Percentiles rank a stretch among this genome's conserved stretches.
Evolutionary conservation across 2,329 filamentous ascomycete genomes (phyloP).

Genomic region (Sarocladium oryzae): DNA sequence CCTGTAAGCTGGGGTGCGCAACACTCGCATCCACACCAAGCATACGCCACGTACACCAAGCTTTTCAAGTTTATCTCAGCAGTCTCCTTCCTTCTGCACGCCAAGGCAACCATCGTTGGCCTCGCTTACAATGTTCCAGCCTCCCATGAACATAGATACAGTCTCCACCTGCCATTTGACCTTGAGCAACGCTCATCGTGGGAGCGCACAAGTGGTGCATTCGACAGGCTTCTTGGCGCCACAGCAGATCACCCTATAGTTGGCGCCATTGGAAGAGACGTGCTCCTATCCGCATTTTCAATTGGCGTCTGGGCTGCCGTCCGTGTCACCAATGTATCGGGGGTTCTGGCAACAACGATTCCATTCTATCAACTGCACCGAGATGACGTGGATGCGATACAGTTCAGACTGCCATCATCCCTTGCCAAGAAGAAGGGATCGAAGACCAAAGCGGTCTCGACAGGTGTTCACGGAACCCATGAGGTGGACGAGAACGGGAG

Average conservation of each 20-base stretch:
- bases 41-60: conserved; percentile 33
- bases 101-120: conserved; percentile 34
- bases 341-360: conserved; percentile 36
- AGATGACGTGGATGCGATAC: conserved; percentile 2
- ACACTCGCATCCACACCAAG: conserved; percentile 31
- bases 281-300: conserved; percentile 46
- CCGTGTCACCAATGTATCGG: conserved; percentile 41
- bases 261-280: conserved; percentile 50
- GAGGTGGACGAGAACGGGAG: conserved; percentile 7
- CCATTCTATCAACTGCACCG: conserved; percentile 21
- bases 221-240: conserved; percentile 40
- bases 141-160: conserved; percentile 42
- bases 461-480: conserved; percentile 1
- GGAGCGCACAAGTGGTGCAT: conserved; percentile 38
- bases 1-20: conserved; percentile 43
- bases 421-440: not conserved
- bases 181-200: conserved; percentile 34
- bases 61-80: conserved; percentile 42
- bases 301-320: conserved; percentile 53
- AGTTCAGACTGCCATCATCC: not conserved
- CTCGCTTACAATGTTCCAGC: conserved; percentile 41
- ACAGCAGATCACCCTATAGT: conserved; percentile 52
- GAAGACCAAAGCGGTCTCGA: conserved; percentile 2
- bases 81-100: conserved; percentile 37
- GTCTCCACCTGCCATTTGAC: conserved; percentile 38